A percentile compares a stretch with the other conserved stretches of the same genome.
These are phyloP conservation scores for Myriangium duriaei DNA, from an alignment of 2,329 filamentous ascomycete genomes.

Conservation along the genomic window DNA sequence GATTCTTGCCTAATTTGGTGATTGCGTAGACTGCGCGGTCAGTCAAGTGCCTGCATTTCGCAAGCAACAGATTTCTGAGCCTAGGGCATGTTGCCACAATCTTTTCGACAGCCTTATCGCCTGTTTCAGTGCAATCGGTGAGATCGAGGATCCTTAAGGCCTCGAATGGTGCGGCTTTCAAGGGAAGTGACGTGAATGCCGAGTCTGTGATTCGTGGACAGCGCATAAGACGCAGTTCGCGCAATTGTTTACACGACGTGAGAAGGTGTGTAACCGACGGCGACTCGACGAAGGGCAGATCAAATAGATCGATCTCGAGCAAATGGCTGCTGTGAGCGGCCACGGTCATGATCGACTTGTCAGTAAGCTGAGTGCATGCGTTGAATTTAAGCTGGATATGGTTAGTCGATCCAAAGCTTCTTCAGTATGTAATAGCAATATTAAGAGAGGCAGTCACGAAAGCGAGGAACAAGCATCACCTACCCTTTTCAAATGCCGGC, in stretches of 20 bases:
- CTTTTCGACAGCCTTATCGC: conserved; percentile 75
- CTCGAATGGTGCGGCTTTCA: conserved; percentile 55
- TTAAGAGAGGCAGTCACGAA: conserved; percentile 20
- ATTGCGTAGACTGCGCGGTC: conserved; percentile 81
- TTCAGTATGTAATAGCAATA: no score
- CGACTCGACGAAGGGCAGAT: conserved; percentile 70
- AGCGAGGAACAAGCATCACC: conserved; percentile 19
- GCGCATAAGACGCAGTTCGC: conserved; percentile 76
- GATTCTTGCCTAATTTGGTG: conserved; percentile 78
- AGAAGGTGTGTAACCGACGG: conserved; percentile 72
- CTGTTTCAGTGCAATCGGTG: conserved; percentile 73
- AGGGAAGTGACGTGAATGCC: conserved; percentile 72
- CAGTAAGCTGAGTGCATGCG: conserved; percentile 72
- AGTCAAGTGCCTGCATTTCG: conserved; percentile 88
- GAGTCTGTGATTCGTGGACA: conserved; percentile 74
- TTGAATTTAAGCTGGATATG: conserved; percentile 72
- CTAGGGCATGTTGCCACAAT: conserved; percentile 80
- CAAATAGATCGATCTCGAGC: conserved; percentile 88
- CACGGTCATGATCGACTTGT: conserved; percentile 71
- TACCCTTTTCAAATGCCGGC: conserved; percentile 76
- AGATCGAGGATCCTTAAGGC: conserved; percentile 86
- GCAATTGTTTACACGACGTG: conserved; percentile 64
- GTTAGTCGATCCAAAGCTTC: no score
- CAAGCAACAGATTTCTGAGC: conserved; percentile 81
- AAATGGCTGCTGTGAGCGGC: conserved; percentile 82